Evolutionary conservation across 805 yeast genomes (phyloP).

Genomic region (Pichia kluyveri): DNA sequence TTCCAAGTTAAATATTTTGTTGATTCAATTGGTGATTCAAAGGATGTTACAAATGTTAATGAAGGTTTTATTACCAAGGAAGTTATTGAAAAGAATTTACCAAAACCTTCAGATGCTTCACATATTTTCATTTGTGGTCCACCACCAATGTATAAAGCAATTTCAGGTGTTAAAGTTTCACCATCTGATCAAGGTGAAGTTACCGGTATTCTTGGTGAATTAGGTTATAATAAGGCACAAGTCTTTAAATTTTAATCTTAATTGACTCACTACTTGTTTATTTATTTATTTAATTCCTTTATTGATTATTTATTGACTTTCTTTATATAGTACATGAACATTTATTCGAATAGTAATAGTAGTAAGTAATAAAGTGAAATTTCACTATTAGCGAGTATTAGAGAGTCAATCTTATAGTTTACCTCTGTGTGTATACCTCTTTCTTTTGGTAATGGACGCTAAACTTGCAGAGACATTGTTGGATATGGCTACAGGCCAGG

Average conservation of each 20-base stretch:
- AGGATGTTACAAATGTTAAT: conserved; percentile 31
- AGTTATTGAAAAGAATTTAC: conserved; percentile 48
- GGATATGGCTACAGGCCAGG: not conserved
- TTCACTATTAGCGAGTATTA: too few relatives aligned
- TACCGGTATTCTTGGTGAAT: conserved; percentile 75
- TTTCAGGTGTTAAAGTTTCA: conserved; percentile 78
- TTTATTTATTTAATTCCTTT: too few relatives aligned
- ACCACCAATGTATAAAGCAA: conserved; percentile 77
- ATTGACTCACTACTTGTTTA: too few relatives aligned
- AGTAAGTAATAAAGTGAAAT: too few relatives aligned
- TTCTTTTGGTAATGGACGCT: not conserved
- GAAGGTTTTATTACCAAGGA: conserved; percentile 77
- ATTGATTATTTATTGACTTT: too few relatives aligned
- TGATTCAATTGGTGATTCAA: conserved; percentile 45
- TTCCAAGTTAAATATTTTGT: conserved; percentile 72
- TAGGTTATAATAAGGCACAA: conserved; percentile 79
- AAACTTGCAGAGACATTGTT: too few relatives aligned
- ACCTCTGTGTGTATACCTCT: too few relatives aligned
- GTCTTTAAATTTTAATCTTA: conserved; percentile 72
- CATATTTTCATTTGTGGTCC: conserved; percentile 94
- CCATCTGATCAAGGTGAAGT: conserved; percentile 95
- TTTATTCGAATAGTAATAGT: too few relatives aligned
- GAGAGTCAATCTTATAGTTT: too few relatives aligned
- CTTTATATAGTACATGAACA: too few relatives aligned
- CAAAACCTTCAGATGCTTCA: conserved; percentile 54